Conservation (phyloP, 768 basidiomycete species). For the Pluteus cervinus region DNA sequence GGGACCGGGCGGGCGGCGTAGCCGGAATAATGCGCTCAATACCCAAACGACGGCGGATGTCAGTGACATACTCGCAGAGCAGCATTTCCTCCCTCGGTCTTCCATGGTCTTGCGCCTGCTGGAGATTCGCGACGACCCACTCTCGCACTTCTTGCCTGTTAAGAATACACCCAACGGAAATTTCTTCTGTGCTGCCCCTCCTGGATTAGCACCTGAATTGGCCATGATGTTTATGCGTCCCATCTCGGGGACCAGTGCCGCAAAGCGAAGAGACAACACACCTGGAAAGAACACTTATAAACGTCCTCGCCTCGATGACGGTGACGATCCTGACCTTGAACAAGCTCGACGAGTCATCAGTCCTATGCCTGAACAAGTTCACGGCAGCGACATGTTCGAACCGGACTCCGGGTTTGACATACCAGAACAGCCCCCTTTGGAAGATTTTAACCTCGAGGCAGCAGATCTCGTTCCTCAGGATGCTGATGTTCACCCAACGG, state of each 20-base stretch:
- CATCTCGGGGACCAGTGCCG: slow-evolving; percentile 34
- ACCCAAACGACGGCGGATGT: slow-evolving; percentile 51
- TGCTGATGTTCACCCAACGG: too few relatives aligned
- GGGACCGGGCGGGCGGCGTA: slow-evolving; percentile 47
- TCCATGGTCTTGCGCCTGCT: slow-evolving; percentile 80
- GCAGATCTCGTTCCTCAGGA: too few relatives aligned
- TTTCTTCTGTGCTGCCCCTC: slow-evolving; percentile 81
- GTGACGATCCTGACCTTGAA: slow-evolving; percentile 61
- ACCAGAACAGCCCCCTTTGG: too few relatives aligned
- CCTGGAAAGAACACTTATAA: slow-evolving; percentile 58
- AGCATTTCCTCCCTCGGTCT: slow-evolving; percentile 82
- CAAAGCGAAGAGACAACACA: slow-evolving; percentile 56
- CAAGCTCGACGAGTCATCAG: slow-evolving; percentile 64
- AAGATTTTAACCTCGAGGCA: too few relatives aligned
- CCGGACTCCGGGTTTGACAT: too few relatives aligned
- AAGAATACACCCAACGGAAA: slow-evolving; percentile 64
- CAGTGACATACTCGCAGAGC: slow-evolving; percentile 70
- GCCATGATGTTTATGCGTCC: slow-evolving; percentile 83
- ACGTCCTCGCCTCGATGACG: slow-evolving; percentile 46
- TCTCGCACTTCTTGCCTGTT: slow-evolving; percentile 81
- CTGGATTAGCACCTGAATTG: slow-evolving; percentile 77
- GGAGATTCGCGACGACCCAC: slow-evolving; percentile 80
- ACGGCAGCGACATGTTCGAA: slow-evolving; percentile 50
- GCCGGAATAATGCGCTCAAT: slow-evolving; percentile 45
- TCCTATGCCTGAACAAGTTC: slow-evolving; percentile 51